Evolutionary conservation across 352 stramenopile genomes (phyloP).

Genomic region (Globisporangium orthogonon): DNA sequence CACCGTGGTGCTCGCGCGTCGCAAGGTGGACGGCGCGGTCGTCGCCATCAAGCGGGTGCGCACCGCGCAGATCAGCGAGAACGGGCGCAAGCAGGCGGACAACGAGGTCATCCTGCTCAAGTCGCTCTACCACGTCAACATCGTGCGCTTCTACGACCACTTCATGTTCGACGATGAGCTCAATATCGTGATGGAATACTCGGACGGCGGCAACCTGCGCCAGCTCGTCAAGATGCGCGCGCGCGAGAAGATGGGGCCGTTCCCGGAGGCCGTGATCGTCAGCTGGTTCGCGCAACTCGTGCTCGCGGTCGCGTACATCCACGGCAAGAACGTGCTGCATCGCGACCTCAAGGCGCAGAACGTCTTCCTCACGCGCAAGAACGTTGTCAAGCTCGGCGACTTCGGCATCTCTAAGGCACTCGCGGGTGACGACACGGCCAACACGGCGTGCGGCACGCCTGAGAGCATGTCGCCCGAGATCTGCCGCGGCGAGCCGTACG

Average conservation of each 20-base stretch:
- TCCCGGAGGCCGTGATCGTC: constrained; percentile 82
- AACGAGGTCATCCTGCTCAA: constrained; percentile 89
- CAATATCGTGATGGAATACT: constrained; percentile 89
- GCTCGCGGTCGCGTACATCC: constrained; percentile 82
- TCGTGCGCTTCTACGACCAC: constrained; percentile 87
- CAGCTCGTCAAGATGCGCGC: constrained; percentile 77
- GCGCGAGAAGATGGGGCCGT: constrained; percentile 75
- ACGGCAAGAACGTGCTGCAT: constrained; percentile 86
- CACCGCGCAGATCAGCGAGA: constrained; percentile 75
- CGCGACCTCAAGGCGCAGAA: constrained; percentile 87
- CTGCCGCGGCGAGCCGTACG: constrained; percentile 81
- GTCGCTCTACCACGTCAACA: constrained; percentile 87
- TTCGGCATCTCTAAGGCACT: constrained; percentile 88
- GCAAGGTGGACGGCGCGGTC: constrained; percentile 71
- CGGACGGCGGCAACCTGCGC: constrained; percentile 76
- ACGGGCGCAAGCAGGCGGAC: constrained; percentile 79
- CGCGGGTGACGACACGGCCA: constrained; percentile 69
- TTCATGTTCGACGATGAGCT: constrained; percentile 83
- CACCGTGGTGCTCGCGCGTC: constrained; percentile 72
- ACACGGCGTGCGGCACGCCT: constrained; percentile 78
- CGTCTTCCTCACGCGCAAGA: constrained; percentile 83
- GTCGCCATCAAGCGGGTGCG: constrained; percentile 83
- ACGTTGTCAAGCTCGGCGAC: constrained; percentile 85
- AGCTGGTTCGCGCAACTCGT: constrained; percentile 85
- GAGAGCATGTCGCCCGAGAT: constrained; percentile 89